Conservation (phyloP, 2,329 filamentous ascomycete genomes). For the Nigrospora sphaerica region DNA sequence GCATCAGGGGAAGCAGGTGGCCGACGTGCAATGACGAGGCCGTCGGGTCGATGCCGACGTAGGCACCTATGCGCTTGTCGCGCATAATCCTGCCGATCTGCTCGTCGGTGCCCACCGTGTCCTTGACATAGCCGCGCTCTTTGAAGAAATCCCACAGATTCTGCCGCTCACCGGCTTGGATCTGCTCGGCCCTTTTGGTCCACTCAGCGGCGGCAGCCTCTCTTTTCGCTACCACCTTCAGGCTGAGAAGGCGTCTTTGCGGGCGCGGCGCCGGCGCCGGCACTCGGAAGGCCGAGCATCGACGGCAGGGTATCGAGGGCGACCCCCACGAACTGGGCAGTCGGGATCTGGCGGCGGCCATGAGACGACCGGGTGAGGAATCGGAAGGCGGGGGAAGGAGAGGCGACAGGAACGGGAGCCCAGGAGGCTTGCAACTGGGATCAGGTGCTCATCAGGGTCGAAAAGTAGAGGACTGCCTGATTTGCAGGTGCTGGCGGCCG, state of each 20-base stretch:
- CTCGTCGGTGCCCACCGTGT: conserved; percentile 51
- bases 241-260: conserved; percentile 1
- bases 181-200: conserved; percentile 36
- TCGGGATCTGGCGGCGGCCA: not conserved
- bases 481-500: no score
- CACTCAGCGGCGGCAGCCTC: conserved; percentile 36
- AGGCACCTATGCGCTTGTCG: conserved; percentile 61
- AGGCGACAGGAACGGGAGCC: no score
- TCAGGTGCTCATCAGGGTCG: no score
- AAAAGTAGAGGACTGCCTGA: no score
- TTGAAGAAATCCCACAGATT: conserved; percentile 59
- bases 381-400: not conserved
- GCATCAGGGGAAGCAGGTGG: conserved; percentile 75
- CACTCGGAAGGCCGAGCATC: conserved; percentile 5
- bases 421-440: no score
- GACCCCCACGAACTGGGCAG: not conserved
- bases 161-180: conserved; percentile 39
- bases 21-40: conserved; percentile 74
- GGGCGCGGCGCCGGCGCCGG: conserved; percentile 7
- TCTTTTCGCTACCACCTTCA: conserved; percentile 30
- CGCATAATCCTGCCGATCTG: conserved; percentile 58
- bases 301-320: not conserved
- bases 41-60: conserved; percentile 78
- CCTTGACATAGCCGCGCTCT: conserved; percentile 67
- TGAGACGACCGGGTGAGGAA: not conserved